phyloP scores from a whole-genome alignment of 1,284 basidiomycete genomes.

The Tetrapyrgos nigripes region DNA sequence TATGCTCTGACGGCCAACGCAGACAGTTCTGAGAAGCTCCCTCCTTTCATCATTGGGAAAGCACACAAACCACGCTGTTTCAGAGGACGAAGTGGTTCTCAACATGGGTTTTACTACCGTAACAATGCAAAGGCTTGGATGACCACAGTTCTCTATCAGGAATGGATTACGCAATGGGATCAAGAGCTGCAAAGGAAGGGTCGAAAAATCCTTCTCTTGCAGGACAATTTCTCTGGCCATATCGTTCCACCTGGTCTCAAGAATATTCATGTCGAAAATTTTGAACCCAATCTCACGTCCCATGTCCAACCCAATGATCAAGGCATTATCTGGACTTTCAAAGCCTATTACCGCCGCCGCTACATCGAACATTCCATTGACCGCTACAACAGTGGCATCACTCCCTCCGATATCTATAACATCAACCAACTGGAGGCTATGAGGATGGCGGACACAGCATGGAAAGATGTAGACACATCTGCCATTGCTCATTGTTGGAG shows the following conservation, averaged over 20 bases:
- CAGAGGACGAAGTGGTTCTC: slow-evolving; percentile 19
- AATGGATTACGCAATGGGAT: slow-evolving; percentile 32
- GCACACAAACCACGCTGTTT: slow-evolving; percentile 29
- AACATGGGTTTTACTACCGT: slow-evolving; percentile 34
- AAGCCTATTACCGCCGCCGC: slow-evolving; percentile 33
- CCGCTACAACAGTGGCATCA: slow-evolving; percentile 33
- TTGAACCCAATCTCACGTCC: slow-evolving; percentile 20
- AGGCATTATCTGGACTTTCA: slow-evolving; percentile 38
- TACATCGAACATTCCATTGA: slow-evolving; percentile 33
- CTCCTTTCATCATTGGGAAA: slow-evolving; percentile 35
- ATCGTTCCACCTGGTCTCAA: slow-evolving; percentile 20
- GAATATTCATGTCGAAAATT: slow-evolving; percentile 23
- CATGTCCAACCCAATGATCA: slow-evolving; percentile 30
- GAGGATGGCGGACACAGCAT: slow-evolving; percentile 24
- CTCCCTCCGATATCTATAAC: slow-evolving; percentile 34
- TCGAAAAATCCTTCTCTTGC: slow-evolving; percentile 32
- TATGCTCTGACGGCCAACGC: slow-evolving; percentile 34
- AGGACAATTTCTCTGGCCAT: slow-evolving; percentile 39
- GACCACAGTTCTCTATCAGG: slow-evolving; percentile 25
- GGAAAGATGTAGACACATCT: not conserved
- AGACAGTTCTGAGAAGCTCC: slow-evolving; percentile 27
- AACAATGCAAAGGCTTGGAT: slow-evolving; percentile 37
- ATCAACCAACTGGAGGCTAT: slow-evolving; percentile 42
- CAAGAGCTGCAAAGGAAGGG: slow-evolving; percentile 18
- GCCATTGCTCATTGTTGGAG: not conserved